A percentile compares a stretch with the other conserved stretches of the same genome.
Evolutionary conservation across 2,329 filamentous ascomycete genomes (phyloP).

Genomic region (Colletotrichum chrysophilum): DNA sequence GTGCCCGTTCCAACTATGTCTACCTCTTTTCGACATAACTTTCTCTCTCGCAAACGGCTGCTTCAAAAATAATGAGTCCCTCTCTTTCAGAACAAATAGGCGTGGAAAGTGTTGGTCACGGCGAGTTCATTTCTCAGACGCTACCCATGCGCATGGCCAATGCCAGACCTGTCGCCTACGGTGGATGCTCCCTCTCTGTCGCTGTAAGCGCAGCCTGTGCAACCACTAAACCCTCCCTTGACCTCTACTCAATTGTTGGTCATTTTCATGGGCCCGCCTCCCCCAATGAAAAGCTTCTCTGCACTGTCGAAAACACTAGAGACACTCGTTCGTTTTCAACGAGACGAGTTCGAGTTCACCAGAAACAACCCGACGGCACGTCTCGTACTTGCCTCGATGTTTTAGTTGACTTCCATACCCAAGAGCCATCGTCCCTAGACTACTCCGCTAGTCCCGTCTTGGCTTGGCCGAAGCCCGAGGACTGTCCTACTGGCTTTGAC

Average conservation of each 20-base stretch:
- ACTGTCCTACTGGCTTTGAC: not conserved
- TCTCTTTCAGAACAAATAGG: not conserved
- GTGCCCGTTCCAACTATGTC: not conserved
- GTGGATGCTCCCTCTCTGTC: not conserved
- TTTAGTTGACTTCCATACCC: not conserved
- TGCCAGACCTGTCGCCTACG: not conserved
- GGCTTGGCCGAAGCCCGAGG: not conserved
- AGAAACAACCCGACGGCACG: not conserved
- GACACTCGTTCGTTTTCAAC: not conserved
- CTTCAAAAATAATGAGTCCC: not conserved
- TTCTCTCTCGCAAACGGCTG: not conserved
- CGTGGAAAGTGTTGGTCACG: not conserved
- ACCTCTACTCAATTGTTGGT: not conserved
- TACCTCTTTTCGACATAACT: accelerated
- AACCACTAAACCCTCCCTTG: not conserved
- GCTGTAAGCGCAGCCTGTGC: not conserved
- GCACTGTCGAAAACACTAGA: not conserved
- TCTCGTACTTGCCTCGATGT: not conserved
- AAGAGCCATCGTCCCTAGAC: not conserved
- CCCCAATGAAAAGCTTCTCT: not conserved
- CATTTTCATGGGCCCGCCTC: not conserved
- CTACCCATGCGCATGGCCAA: not conserved
- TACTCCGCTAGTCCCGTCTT: not conserved
- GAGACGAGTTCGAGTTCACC: not conserved
- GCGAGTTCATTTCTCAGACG: not conserved